Evolutionary conservation across 768 basidiomycete species (phyloP).

Genomic region (Podaxis sp.): DNA sequence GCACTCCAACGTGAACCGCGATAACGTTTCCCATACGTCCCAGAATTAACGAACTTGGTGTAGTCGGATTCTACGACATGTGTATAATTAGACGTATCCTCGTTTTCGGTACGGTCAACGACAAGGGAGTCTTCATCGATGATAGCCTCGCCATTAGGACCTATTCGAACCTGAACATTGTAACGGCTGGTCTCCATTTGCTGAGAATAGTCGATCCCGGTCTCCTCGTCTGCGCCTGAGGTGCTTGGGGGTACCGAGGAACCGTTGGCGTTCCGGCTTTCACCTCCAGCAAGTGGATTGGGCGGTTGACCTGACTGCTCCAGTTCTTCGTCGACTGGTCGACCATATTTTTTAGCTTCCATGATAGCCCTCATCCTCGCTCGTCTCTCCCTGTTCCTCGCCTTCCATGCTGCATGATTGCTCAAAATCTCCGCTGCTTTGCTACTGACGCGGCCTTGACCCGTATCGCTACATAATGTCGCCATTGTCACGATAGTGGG

Average conservation of each 20-base stretch:
- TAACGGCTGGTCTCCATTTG: slow-evolving; percentile 65
- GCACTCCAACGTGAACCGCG: slow-evolving; percentile 85
- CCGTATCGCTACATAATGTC: slow-evolving; percentile 70
- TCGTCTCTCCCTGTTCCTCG: slow-evolving; percentile 63
- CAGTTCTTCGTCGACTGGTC: slow-evolving; percentile 45
- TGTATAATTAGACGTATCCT: slow-evolving; percentile 66
- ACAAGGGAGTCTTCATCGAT: slow-evolving; percentile 84
- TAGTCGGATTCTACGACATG: slow-evolving; percentile 82
- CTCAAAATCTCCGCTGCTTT: slow-evolving; percentile 70
- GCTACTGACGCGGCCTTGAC: slow-evolving; percentile 75
- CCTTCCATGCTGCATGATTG: slow-evolving; percentile 74
- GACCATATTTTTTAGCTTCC: slow-evolving; percentile 78
- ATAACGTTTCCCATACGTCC: slow-evolving; percentile 75
- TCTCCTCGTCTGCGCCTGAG: slow-evolving; percentile 36
- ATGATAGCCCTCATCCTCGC: slow-evolving; percentile 57
- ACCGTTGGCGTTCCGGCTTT: slow-evolving; percentile 4
- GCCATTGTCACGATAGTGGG: slow-evolving; percentile 88
- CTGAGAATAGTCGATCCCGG: slow-evolving; percentile 70
- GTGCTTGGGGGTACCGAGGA: slow-evolving; percentile 6
- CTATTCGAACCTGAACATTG: slow-evolving; percentile 85
- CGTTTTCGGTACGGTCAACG: slow-evolving; percentile 72
- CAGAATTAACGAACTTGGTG: slow-evolving; percentile 83
- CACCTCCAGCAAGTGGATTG: slow-evolving; percentile 17
- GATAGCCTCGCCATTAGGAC: slow-evolving; percentile 83
- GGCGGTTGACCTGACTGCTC: slow-evolving; percentile 19